Evolutionary conservation across 306 rosid species (phyloP).

Genomic region (Biancaea sappan): DNA sequence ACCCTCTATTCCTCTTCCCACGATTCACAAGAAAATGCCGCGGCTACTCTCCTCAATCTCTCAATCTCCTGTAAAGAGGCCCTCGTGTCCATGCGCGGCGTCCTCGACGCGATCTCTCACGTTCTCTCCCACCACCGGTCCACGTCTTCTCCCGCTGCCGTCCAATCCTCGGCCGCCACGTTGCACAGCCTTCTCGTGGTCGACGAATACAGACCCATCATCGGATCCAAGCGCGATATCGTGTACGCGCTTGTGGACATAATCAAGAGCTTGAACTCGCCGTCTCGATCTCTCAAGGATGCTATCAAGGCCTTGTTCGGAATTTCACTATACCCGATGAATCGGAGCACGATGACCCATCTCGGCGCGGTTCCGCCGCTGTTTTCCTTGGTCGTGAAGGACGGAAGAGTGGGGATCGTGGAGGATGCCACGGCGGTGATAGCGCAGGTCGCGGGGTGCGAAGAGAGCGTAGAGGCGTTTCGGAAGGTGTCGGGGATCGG

Average conservation of each 20-base stretch:
- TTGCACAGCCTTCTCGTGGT: conserved; percentile 71
- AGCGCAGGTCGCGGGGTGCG: conserved; percentile 80
- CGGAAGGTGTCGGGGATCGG: conserved; percentile 53
- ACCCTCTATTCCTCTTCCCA: conserved; percentile 62
- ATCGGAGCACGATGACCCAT: conserved; percentile 47
- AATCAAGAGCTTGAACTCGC: conserved; percentile 39
- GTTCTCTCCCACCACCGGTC: conserved; percentile 51
- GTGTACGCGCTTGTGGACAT: conserved; percentile 58
- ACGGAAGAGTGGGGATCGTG: conserved; percentile 51
- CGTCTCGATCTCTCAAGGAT: conserved; percentile 68
- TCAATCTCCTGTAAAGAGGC: conserved; percentile 62
- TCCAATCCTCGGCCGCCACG: conserved; percentile 75
- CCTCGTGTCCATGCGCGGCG: conserved; percentile 58
- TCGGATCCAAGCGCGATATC: conserved; percentile 60
- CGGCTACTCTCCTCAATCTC: conserved; percentile 78
- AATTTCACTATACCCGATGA: conserved; percentile 54
- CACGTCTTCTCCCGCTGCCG: conserved; percentile 57
- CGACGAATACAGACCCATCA: conserved; percentile 54
- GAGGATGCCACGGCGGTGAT: conserved; percentile 85
- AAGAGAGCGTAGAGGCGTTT: conserved; percentile 72
- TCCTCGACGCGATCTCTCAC: conserved; percentile 73
- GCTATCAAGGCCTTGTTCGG: conserved; percentile 73
- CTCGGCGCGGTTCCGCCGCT: conserved; percentile 56
- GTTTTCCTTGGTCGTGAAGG: conserved; percentile 50
- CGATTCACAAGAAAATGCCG: conserved; percentile 69